These are phyloP conservation scores for Otatea glauca DNA, from an alignment of 176 grass and related monocot species.

Conservation along the genomic window DNA sequence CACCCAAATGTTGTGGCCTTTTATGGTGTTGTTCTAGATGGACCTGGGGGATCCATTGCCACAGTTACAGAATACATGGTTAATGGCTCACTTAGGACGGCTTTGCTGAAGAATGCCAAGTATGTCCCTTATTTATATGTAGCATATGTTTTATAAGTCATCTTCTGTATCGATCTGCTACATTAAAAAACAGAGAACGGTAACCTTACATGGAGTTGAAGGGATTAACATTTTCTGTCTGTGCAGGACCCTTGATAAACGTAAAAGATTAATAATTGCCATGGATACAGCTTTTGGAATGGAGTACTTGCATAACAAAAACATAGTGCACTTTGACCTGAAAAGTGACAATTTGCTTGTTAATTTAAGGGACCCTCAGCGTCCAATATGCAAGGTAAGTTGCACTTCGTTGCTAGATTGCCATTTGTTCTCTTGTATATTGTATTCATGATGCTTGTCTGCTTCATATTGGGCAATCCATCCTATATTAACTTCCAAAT, in stretches of 20 bases:
- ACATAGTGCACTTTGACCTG: conserved; percentile 97
- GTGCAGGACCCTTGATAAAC: conserved; percentile 72
- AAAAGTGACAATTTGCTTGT: conserved; percentile 99
- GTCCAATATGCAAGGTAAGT: conserved; percentile 98
- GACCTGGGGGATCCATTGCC: conserved; percentile 85
- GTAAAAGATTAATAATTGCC: conserved; percentile 84
- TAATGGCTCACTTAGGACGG: conserved; percentile 91
- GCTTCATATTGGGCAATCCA: neutral
- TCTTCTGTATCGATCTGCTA: conserved; percentile 25
- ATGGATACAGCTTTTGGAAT: conserved; percentile 99
- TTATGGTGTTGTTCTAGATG: conserved; percentile 95
- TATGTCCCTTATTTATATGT: conserved; percentile 46
- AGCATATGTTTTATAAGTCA: conserved; percentile 4
- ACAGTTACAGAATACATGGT: conserved; percentile 99
- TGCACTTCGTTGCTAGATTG: conserved; percentile 13
- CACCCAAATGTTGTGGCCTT: conserved; percentile 97
- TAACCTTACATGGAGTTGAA: conserved; percentile 23
- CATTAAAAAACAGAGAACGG: conserved; percentile 5
- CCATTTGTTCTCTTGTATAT: neutral
- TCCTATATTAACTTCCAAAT: conserved; percentile 23
- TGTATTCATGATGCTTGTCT: neutral
- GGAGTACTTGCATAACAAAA: conserved; percentile 97
- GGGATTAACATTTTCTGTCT: conserved; percentile 11
- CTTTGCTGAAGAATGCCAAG: conserved; percentile 91
- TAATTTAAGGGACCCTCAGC: conserved; percentile 94